Conservation (phyloP, 352 stramenopile genomes). For the Globisporangium cylindrosporum region DNA sequence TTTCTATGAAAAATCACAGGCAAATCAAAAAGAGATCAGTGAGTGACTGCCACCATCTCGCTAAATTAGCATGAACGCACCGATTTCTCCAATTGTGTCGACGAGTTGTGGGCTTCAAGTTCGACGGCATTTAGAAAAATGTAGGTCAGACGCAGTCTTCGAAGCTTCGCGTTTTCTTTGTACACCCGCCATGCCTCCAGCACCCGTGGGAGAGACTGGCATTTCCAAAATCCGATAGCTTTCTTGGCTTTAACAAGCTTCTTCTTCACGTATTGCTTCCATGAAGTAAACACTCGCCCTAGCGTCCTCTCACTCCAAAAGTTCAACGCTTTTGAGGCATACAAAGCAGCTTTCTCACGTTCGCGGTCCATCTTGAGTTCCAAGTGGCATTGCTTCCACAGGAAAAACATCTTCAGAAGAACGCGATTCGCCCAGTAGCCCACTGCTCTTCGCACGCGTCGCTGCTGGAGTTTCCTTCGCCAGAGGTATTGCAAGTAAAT, state of each 20-base stretch:
- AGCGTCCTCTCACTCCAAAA: conserved; percentile 68
- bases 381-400: conserved; percentile 39
- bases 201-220: conserved; percentile 54
- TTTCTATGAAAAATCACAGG: conserved; percentile 17
- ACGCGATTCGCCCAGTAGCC: conserved; percentile 61
- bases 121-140: conserved; percentile 63
- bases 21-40: background rate
- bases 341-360: conserved; percentile 20
- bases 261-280: conserved; percentile 34
- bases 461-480: conserved; percentile 43
- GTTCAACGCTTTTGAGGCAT: conserved; percentile 47
- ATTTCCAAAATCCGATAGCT: conserved; percentile 67
- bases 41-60: background rate
- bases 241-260: conserved; percentile 51
- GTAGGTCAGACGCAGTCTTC: conserved; percentile 37
- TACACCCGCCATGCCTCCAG: conserved; percentile 47
- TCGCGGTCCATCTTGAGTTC: conserved; percentile 24
- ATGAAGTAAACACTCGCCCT: conserved; percentile 39
- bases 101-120: conserved; percentile 74
- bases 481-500: conserved; percentile 62
- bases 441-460: conserved; percentile 43
- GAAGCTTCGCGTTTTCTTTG: conserved; percentile 24
- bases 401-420: conserved; percentile 47
- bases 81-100: conserved; percentile 38
- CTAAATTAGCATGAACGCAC: conserved; percentile 18